Evolutionary conservation across 2,329 filamentous ascomycete species (phyloP).

Genomic region (Hymenoscyphus fraxineus): DNA sequence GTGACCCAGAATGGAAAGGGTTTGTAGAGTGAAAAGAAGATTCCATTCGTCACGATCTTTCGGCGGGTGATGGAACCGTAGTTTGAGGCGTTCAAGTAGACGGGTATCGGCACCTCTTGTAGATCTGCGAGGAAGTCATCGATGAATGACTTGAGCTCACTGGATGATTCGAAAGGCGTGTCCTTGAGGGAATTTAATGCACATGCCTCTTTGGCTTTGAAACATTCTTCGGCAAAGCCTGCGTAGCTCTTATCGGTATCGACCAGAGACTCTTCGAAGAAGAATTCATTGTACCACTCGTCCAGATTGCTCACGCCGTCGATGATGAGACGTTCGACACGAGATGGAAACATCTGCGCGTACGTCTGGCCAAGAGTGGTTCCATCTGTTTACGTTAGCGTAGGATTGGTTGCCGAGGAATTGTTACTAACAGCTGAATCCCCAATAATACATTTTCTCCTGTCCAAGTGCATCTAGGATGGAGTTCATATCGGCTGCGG

Average conservation of each 20-base stretch:
- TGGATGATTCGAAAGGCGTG: conserved; percentile 9
- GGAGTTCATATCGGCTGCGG: conserved; percentile 49
- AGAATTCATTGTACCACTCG: conserved; percentile 27
- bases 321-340: conserved; percentile 25
- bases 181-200: conserved; percentile 16
- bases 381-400: conserved; percentile 30
- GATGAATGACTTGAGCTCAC: conserved; percentile 13
- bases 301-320: conserved; percentile 30
- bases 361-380: conserved; percentile 41
- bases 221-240: conserved; percentile 22
- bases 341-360: conserved; percentile 38
- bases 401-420: not conserved
- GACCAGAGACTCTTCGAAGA: conserved; percentile 18
- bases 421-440: conserved; percentile 35
- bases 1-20: conserved; percentile 26
- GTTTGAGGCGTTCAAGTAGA: conserved; percentile 24
- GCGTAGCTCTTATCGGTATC: conserved; percentile 24
- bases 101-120: conserved; percentile 23
- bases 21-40: conserved; percentile 41
- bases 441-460: conserved; percentile 39
- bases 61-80: conserved; percentile 23
- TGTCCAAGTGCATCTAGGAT: conserved; percentile 44
- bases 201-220: conserved; percentile 21
- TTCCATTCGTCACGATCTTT: conserved; percentile 28
- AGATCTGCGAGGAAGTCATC: conserved; percentile 16